phyloP scores from a whole-genome alignment of 2,329 filamentous ascomycete genomes.

The Pseudogymnoascus sp. region DNA sequence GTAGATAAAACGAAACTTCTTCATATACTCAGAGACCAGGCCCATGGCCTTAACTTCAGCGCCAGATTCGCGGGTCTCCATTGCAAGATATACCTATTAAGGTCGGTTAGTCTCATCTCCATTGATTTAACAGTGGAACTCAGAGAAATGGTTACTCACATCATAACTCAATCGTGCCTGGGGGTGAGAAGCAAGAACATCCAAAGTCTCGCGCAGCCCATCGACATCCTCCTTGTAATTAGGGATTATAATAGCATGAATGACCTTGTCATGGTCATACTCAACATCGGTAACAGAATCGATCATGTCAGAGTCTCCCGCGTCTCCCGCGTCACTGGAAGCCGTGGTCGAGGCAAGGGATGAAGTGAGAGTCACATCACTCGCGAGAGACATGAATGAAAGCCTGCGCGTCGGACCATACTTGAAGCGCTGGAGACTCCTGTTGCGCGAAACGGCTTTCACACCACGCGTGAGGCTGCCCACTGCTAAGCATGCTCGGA shows the following conservation, averaged over 20 bases:
- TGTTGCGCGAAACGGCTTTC: constrained; percentile 24
- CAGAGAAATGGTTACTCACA: constrained; percentile 40
- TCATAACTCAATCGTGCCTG: constrained; percentile 58
- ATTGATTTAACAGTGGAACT: neutral
- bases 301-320: constrained; percentile 29
- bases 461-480: constrained; percentile 48
- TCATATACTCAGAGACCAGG: constrained; percentile 54
- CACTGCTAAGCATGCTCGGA: constrained; percentile 54
- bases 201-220: constrained; percentile 58
- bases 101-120: neutral
- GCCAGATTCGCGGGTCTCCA: constrained; percentile 60
- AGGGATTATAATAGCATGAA: constrained; percentile 62
- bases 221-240: constrained; percentile 69
- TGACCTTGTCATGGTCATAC: constrained; percentile 36
- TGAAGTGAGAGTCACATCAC: constrained; percentile 46
- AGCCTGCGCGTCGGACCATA: constrained; percentile 40
- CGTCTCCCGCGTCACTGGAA: constrained; percentile 29
- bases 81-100: constrained; percentile 58
- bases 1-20: constrained; percentile 58
- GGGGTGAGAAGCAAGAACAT: constrained; percentile 59
- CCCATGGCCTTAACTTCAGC: constrained; percentile 53
- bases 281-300: constrained; percentile 42
- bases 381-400: constrained; percentile 48
- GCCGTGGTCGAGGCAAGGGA: constrained; percentile 34
- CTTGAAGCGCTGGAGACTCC: constrained; percentile 41